phyloP scores from a whole-genome alignment of 805 yeast genomes.

The Candida germanica region DNA sequence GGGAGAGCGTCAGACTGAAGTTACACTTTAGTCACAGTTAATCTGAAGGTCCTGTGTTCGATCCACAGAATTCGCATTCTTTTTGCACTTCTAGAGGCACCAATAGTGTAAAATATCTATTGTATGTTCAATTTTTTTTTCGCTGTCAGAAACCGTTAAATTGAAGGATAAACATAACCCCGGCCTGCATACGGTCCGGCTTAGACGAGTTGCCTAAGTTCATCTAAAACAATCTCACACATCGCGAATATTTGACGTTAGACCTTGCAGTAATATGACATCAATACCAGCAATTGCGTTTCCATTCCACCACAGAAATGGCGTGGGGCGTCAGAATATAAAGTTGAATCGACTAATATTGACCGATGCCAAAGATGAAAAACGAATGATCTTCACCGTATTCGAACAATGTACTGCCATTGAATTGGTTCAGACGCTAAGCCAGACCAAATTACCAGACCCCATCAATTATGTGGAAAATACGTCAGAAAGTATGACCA shows the following conservation, averaged over 20 bases:
- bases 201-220: no score
- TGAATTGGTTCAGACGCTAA: slow-evolving; percentile 13
- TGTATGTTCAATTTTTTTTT: no score
- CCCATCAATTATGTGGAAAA: slow-evolving; percentile 27
- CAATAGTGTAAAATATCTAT: no score
- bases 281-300: no score
- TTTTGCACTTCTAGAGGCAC: no score
- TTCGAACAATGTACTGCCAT: slow-evolving; percentile 22
- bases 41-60: slow-evolving; percentile 85
- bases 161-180: not conserved
- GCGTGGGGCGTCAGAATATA: no score
- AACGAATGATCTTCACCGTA: slow-evolving; percentile 18
- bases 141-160: not conserved
- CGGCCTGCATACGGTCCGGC: no score
- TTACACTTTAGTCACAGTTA: slow-evolving; percentile 28
- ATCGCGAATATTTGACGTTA: no score
- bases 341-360: slow-evolving; percentile 23
- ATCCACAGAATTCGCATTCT: slow-evolving; percentile 64
- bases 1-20: slow-evolving; percentile 40
- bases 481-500: slow-evolving; percentile 3
- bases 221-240: no score
- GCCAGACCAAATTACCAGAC: slow-evolving; percentile 13
- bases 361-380: slow-evolving; percentile 24
- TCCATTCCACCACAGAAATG: no score
- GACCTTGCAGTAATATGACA: no score